Conservation (phyloP, 352 stramenopile species). For the Globisporangium ultimum region DNA sequence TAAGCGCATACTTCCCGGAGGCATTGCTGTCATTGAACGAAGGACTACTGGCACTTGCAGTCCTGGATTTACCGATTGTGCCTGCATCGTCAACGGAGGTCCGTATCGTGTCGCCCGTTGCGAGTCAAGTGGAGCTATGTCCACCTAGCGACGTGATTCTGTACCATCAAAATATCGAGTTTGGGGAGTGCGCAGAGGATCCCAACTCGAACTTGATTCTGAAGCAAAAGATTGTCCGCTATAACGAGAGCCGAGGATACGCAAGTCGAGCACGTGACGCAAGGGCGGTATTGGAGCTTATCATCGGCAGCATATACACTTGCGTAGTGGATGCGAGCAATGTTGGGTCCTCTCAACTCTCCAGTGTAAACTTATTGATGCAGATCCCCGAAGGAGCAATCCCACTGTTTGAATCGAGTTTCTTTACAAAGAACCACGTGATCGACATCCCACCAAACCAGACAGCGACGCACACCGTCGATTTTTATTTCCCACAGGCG, state of each 20-base stretch:
- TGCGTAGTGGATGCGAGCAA: constrained; percentile 59
- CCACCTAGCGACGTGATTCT: constrained; percentile 31
- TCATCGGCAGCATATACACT: constrained; percentile 47
- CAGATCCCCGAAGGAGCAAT: constrained; percentile 62
- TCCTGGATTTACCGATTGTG: constrained; percentile 41
- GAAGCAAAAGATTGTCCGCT: constrained; percentile 37
- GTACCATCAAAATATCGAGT: constrained; percentile 47
- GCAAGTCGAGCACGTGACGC: background rate
- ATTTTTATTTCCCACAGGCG: constrained; percentile 56
- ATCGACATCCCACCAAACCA: constrained; percentile 34
- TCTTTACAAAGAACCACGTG: constrained; percentile 49
- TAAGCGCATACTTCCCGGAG: constrained; percentile 58
- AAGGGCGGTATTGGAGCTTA: constrained; percentile 29
- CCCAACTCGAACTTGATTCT: constrained; percentile 44
- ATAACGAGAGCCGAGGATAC: constrained; percentile 18
- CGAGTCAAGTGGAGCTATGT: constrained; percentile 16
- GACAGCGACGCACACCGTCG: constrained; percentile 34
- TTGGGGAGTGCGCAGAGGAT: constrained; percentile 14
- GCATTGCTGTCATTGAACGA: constrained; percentile 43
- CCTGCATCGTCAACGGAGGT: constrained; percentile 16
- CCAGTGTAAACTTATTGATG: constrained; percentile 44
- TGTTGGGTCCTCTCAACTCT: constrained; percentile 27
- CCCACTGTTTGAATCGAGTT: constrained; percentile 33
- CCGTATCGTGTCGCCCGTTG: constrained; percentile 3
- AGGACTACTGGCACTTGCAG: constrained; percentile 45